Percentiles rank a stretch among this genome's conserved stretches.
Conservation (phyloP, 306 rosid genomes). For the Castanopsis chinensis region DNA sequence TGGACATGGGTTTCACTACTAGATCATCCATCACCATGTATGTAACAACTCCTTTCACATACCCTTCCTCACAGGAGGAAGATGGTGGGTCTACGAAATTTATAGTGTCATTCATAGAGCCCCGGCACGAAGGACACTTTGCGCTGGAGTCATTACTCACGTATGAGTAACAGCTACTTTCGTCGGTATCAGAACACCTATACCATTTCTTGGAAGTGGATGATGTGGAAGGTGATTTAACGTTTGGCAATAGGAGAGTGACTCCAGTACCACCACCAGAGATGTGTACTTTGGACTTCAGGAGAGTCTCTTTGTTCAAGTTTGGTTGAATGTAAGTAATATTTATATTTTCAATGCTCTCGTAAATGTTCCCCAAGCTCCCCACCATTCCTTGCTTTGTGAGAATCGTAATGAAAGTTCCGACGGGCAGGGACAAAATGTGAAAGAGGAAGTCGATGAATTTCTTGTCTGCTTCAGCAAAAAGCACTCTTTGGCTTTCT, state of each 20-base stretch:
- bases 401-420: slow-evolving; percentile 2
- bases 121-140: background rate
- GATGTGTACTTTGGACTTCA: too few species aligned
- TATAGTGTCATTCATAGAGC: accelerated
- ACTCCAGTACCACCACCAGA: too few species aligned
- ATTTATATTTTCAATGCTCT: too few species aligned
- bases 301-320: too few species aligned
- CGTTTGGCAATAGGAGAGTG: too few species aligned
- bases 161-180: too few species aligned
- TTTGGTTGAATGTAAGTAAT: too few species aligned
- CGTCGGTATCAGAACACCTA: too few species aligned
- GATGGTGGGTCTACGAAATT: too few species aligned
- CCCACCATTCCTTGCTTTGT: slow-evolving; percentile 2
- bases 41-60: slow-evolving; percentile 23
- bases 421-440: slow-evolving; percentile 4
- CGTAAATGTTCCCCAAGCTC: background rate
- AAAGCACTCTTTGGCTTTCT: background rate
- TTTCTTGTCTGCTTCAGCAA: background rate
- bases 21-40: slow-evolving; percentile 42
- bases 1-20: slow-evolving; percentile 28
- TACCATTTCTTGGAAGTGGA: too few species aligned
- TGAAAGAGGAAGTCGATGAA: slow-evolving; percentile 23
- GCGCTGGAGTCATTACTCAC: background rate
- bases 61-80: slow-evolving; percentile 13
- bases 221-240: too few species aligned